These are phyloP conservation scores for Leishmania major DNA, from an alignment of 208 protist species.

Conservation along the genomic window DNA sequence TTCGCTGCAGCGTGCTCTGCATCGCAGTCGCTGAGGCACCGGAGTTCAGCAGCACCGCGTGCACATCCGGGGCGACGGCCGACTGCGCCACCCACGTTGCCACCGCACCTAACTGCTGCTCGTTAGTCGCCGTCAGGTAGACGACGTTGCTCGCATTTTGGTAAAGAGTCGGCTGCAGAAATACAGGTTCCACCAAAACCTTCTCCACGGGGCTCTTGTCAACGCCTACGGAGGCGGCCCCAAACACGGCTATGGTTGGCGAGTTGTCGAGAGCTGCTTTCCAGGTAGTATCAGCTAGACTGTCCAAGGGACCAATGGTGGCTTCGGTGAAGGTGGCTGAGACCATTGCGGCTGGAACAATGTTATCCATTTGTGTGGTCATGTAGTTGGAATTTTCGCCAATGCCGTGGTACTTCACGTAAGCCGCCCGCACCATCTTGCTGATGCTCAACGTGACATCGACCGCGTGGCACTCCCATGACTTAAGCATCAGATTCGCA, in stretches of 20 bases:
- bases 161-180: constrained; percentile 12
- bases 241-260: constrained; percentile 1
- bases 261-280: not conserved
- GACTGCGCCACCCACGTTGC: constrained; percentile 12
- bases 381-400: constrained; percentile 9
- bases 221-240: not conserved
- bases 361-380: constrained; percentile 5
- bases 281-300: not conserved
- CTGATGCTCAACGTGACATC: constrained; percentile 18
- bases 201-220: not conserved
- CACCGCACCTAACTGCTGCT: constrained; percentile 30
- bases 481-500: constrained; percentile 14
- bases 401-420: not conserved
- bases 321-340: not conserved
- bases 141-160: constrained; percentile 26
- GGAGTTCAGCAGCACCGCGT: not conserved
- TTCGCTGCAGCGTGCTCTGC: not conserved
- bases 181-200: constrained; percentile 21
- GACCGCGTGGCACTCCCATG: constrained; percentile 15
- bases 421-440: constrained; percentile 13
- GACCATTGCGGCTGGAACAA: not conserved
- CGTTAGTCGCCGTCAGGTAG: constrained; percentile 30
- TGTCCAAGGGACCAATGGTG: not conserved
- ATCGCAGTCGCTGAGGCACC: not conserved
- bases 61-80: not conserved